Conservation (phyloP, 1,139 yeast genomes). For the Lodderomyces orthopsilosis region DNA sequence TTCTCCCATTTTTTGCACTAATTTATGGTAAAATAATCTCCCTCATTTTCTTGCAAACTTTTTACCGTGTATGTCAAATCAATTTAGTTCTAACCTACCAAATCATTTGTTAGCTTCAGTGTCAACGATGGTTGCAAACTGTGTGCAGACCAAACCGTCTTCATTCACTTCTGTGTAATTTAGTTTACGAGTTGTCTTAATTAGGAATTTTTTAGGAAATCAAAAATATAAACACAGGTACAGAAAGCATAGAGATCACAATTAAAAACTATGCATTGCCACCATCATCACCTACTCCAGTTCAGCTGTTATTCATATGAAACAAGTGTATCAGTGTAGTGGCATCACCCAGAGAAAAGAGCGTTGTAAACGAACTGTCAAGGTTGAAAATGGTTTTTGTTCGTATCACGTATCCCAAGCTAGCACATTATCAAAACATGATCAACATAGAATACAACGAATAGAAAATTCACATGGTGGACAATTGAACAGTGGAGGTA, state of each 20-base stretch:
- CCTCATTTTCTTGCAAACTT: too few species aligned
- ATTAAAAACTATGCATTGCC: neutral
- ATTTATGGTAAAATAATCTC: too few species aligned
- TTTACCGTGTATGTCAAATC: too few species aligned
- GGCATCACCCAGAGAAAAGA: slow-evolving; percentile 31
- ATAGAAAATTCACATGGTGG: neutral
- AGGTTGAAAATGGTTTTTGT: slow-evolving; percentile 24
- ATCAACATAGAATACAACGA: neutral
- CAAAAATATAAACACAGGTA: neutral
- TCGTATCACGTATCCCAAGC: slow-evolving; percentile 22
- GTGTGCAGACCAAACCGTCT: neutral
- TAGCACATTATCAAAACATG: neutral
- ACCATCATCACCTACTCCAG: neutral
- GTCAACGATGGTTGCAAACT: neutral
- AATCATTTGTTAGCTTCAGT: neutral
- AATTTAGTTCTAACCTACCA: too few species aligned
- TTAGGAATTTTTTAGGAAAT: neutral
- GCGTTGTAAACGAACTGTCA: slow-evolving; percentile 25
- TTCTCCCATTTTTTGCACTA: too few species aligned
- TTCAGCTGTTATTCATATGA: neutral
- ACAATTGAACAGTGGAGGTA: neutral
- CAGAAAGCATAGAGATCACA: neutral
- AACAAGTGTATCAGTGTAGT: slow-evolving; percentile 21
- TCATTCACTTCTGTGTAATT: neutral
- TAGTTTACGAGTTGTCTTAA: neutral